phyloP scores from a whole-genome alignment of 2,329 filamentous ascomycete genomes.

The Trichoderma guizhouense region DNA sequence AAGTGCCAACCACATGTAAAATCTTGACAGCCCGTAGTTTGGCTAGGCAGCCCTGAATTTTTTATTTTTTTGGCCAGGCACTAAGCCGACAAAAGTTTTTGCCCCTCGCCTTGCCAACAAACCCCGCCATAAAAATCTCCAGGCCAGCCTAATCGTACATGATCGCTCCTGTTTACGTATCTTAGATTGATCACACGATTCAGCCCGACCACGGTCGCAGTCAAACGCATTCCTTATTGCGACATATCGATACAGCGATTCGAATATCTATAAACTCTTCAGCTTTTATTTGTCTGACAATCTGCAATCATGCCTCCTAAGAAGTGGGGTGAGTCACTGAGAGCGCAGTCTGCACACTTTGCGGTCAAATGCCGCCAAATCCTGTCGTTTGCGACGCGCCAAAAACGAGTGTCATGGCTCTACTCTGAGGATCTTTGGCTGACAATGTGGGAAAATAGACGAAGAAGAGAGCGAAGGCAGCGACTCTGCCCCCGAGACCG shows the following conservation, averaged over 20 bases:
- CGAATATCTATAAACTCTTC: neutral
- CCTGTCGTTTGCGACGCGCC: conserved; percentile 6
- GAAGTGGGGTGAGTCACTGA: conserved; percentile 41
- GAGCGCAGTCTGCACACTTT: neutral
- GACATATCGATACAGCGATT: neutral
- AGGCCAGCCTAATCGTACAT: neutral
- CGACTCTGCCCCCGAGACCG: conserved; percentile 36
- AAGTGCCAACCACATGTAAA: neutral
- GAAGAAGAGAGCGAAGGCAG: conserved; percentile 39
- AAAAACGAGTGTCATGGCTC: conserved; percentile 12
- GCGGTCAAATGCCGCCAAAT: neutral
- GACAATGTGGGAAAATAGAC: neutral
- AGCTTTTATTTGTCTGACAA: neutral
- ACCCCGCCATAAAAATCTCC: conserved; percentile 13
- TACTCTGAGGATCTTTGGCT: neutral
- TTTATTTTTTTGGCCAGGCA: neutral
- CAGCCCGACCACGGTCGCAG: neutral
- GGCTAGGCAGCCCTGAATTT: neutral
- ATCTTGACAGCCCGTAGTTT: neutral
- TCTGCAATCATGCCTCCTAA: conserved; percentile 40
- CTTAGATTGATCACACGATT: conserved; percentile 5
- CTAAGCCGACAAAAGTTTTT: conserved; percentile 7
- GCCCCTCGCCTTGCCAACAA: neutral
- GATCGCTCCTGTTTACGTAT: neutral
- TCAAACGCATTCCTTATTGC: neutral